Percentiles rank a stretch among this genome's conserved stretches.
Evolutionary conservation across 2,329 filamentous ascomycete species (phyloP).

Genomic region (Neocucurbitaria cava): DNA sequence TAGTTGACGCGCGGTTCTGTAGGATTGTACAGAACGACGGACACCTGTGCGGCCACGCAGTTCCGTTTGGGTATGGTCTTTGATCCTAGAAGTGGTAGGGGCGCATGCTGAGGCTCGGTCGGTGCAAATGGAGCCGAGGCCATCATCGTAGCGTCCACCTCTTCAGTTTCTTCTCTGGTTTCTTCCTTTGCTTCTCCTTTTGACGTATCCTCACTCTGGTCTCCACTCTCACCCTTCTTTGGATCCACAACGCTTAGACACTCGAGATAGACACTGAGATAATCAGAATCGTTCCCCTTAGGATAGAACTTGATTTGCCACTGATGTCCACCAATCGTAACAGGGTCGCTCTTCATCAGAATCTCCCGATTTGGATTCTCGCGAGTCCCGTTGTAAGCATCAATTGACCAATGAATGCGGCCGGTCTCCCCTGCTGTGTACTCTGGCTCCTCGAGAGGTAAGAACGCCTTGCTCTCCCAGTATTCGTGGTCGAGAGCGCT

Average conservation of each 20-base stretch:
- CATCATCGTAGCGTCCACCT: slow-evolving; percentile 16
- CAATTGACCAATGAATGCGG: slow-evolving; percentile 65
- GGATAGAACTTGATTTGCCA: slow-evolving; percentile 73
- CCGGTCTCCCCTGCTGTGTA: slow-evolving; percentile 61
- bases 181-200: slow-evolving; percentile 1
- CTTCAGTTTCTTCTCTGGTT: slow-evolving; percentile 1
- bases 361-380: slow-evolving; percentile 65
- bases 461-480: slow-evolving; percentile 65
- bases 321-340: slow-evolving; percentile 65
- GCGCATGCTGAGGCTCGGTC: slow-evolving; percentile 38
- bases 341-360: slow-evolving; percentile 64
- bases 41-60: slow-evolving; percentile 64
- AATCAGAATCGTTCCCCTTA: slow-evolving; percentile 64
- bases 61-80: slow-evolving; percentile 49
- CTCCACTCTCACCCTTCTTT: slow-evolving; percentile 20
- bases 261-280: slow-evolving; percentile 67
- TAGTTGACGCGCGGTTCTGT: slow-evolving; percentile 66
- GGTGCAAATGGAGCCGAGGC: background rate
- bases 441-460: slow-evolving; percentile 64
- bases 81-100: slow-evolving; percentile 45
- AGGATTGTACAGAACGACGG: slow-evolving; percentile 69
- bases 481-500: slow-evolving; percentile 65
- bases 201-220: slow-evolving; percentile 1
- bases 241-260: slow-evolving; percentile 58
- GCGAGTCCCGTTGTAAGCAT: slow-evolving; percentile 65